Evolutionary conservation across 768 basidiomycete genomes (phyloP).

Genomic region (Cystofilobasidium bisporidii): DNA sequence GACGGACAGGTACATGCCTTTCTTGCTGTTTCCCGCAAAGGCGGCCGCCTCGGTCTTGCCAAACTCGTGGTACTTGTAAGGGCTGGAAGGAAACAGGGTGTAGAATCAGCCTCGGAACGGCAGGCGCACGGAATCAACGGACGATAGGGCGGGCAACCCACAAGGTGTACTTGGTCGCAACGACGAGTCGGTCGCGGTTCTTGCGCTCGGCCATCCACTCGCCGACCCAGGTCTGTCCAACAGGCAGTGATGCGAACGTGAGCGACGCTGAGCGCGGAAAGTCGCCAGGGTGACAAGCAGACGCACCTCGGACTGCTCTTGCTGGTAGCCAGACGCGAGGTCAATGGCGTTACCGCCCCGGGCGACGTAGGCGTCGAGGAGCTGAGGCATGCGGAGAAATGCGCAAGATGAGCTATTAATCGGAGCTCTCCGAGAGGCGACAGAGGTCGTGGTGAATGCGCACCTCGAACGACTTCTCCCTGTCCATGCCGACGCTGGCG

Average conservation of each 20-base stretch:
- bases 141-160: not conserved
- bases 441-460: too few relatives aligned
- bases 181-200: conserved; percentile 20
- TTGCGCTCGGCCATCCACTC: conserved; percentile 26
- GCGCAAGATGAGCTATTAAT: too few relatives aligned
- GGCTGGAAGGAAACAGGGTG: too few relatives aligned
- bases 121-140: not conserved
- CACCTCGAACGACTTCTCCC: conserved; percentile 2
- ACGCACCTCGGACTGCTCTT: conserved; percentile 24
- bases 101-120: too few relatives aligned
- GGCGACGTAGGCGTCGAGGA: conserved; percentile 18
- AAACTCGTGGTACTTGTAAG: too few relatives aligned
- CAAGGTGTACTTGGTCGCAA: conserved; percentile 24
- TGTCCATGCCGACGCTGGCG: conserved; percentile 19
- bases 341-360: not conserved
- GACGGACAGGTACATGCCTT: conserved; percentile 30
- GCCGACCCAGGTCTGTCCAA: conserved; percentile 16
- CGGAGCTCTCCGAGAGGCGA: too few relatives aligned
- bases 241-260: too few relatives aligned
- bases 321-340: conserved; percentile 24
- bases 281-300: not conserved
- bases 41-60: too few relatives aligned
- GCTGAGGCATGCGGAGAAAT: not conserved
- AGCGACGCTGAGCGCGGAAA: not conserved
- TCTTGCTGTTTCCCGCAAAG: conserved; percentile 24